Evolutionary conservation across 345 rosid genomes (phyloP), one percentile per base, ranked within the genome.

Genomic region (Populus euphratica): DNA sequence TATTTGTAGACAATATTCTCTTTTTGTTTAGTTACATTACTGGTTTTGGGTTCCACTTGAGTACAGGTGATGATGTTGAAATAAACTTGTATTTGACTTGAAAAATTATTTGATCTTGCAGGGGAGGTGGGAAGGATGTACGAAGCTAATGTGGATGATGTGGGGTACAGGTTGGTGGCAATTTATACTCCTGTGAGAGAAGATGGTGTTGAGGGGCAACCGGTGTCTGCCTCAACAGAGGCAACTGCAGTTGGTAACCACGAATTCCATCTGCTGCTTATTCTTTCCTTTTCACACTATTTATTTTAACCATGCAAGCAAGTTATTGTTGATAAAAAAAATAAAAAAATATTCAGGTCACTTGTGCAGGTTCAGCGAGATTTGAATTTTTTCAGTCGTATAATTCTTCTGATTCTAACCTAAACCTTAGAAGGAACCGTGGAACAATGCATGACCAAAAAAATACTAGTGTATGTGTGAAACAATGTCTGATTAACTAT

Each of bases 101-200:
- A 33, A 70, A 81, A 52, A 36, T 77, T 76, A 36, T 49, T 70
- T 76, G 79, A 78, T 76, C 52, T 81, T 85, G 85, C 88, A 93
- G 99, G 99, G 76, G 99, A 95, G 86, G 91, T 88, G 1, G 99
- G 93, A 79, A 90, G 89, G 86, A 91, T 89, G 94, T 95, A 95
- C 56, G 98, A 95, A 86, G 97, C 97, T 75, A 93, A 95, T 89
- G 99, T 93, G n/a, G 99, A 95, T 85, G 99, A 95, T 82, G 99
- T 95, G 73, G 98, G 99, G 33, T 95, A 95, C 83, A 88, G 99
- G 80, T 76, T 95, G 68, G 99, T 95, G 49, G 96, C 94, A 76
- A 82, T 95, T 70, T 93, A 93, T 79, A 91, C 98, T 73, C 99
- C 98, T 17, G 77, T 90, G 41, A 88, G 98, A 77, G 98, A 95